Evolutionary conservation across 2,329 filamentous ascomycete species (phyloP).

Genomic region (Neopestalotiopsis clavispora): DNA sequence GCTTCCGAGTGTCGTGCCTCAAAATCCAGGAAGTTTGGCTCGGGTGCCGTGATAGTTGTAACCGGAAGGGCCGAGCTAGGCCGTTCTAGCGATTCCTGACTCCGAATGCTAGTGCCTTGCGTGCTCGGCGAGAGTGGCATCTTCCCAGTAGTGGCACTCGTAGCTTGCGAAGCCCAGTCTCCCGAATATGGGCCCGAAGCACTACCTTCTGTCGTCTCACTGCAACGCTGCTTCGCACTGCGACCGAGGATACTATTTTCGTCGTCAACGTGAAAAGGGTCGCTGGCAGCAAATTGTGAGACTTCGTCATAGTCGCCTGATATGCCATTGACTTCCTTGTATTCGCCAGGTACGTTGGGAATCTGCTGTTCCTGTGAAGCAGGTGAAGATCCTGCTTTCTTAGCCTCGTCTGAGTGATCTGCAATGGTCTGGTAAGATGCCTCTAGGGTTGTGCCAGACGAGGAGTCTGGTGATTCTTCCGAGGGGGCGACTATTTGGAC

Average conservation of each 20-base stretch:
- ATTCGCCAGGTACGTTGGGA: constrained; percentile 38
- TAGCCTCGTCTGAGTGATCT: constrained; percentile 31
- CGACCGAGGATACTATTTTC: constrained; percentile 35
- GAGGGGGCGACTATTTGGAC: constrained; percentile 43
- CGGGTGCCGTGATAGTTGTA: constrained; percentile 44
- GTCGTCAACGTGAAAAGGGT: constrained; percentile 52
- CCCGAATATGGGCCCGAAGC: constrained; percentile 57
- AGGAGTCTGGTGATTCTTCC: constrained; percentile 27
- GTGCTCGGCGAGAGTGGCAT: constrained; percentile 70
- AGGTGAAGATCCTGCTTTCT: constrained; percentile 26
- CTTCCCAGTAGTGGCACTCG: constrained; percentile 67
- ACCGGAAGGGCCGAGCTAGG: constrained; percentile 46
- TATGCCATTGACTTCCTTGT: constrained; percentile 50
- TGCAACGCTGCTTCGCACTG: constrained; percentile 58
- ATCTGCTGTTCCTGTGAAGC: constrained; percentile 35
- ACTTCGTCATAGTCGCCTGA: constrained; percentile 50
- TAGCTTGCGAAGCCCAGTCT: constrained; percentile 68
- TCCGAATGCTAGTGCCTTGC: constrained; percentile 68
- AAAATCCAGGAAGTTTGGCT: constrained; percentile 36
- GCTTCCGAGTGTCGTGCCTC: constrained; percentile 31
- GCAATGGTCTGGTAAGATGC: constrained; percentile 20
- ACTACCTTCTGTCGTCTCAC: constrained; percentile 67
- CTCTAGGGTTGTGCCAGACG: constrained; percentile 22
- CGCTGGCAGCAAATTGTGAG: constrained; percentile 53
- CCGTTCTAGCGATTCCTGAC: constrained; percentile 61